Conservation (phyloP, 176 grass and related monocot species). For the Zoysia japonica region DNA sequence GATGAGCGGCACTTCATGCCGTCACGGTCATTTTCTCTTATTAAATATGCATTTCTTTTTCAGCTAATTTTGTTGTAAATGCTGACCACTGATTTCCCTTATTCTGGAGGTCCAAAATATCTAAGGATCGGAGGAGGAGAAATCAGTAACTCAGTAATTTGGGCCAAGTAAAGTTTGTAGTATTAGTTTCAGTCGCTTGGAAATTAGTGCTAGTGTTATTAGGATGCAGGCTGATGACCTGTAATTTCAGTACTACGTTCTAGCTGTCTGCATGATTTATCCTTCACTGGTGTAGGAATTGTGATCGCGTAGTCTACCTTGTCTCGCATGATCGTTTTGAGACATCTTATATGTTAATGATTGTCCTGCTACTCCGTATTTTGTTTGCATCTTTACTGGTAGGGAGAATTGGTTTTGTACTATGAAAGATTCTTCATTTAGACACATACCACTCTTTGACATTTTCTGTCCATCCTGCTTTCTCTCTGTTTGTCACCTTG, state of each 20-base stretch:
- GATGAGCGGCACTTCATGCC: neutral
- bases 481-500: too few relatives aligned
- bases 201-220: constrained; percentile 30
- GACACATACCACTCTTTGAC: too few relatives aligned
- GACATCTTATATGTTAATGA: neutral
- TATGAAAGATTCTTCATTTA: too few relatives aligned
- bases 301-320: constrained; percentile 8
- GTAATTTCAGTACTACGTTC: constrained; percentile 5
- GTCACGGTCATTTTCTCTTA: neutral
- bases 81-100: constrained; percentile 1
- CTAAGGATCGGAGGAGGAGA: constrained; percentile 9
- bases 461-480: too few relatives aligned
- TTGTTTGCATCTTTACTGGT: neutral
- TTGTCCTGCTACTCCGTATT: neutral
- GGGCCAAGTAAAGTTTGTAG: constrained; percentile 1
- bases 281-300: neutral
- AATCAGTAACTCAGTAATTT: constrained; percentile 12
- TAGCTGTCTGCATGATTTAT: neutral
- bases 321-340: too few relatives aligned
- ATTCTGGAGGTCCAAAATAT: constrained; percentile 33
- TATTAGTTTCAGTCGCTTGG: constrained; percentile 28
- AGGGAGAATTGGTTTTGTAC: too few relatives aligned
- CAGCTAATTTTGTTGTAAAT: neutral
- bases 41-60: neutral
- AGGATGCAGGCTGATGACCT: constrained; percentile 4